Percentiles rank a stretch among this genome's conserved stretches.
Conservation (phyloP, 352 stramenopile genomes). For the Poterioochromonas sp. region DNA sequence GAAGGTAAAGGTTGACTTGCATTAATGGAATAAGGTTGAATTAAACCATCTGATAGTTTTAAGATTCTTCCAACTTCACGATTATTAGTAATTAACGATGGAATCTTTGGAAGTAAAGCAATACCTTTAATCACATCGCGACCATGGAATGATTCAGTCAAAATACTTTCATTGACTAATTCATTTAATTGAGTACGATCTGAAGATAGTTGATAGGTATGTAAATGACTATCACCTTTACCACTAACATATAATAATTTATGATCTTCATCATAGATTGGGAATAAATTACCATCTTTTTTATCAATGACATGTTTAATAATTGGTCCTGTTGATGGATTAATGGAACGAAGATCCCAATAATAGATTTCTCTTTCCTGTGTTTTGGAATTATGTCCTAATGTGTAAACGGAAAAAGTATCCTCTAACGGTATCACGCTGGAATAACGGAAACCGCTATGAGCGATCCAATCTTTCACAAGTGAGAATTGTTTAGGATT, state of each 20-base stretch:
- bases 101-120: neutral
- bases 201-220: neutral
- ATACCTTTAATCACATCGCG: neutral
- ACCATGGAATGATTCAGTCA: too few relatives aligned
- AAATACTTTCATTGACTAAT: too few relatives aligned
- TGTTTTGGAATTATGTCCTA: neutral
- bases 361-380: neutral
- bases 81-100: too few relatives aligned
- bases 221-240: neutral
- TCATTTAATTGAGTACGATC: neutral
- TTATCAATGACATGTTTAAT: neutral
- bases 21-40: neutral
- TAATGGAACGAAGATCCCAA: neutral
- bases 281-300: neutral
- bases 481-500: neutral
- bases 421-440: neutral
- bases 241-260: neutral
- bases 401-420: neutral
- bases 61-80: neutral
- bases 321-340: too few relatives aligned
- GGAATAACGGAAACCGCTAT: neutral
- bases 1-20: neutral
- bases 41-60: neutral
- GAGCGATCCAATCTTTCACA: neutral
- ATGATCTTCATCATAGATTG: conserved; percentile 3